These are phyloP conservation scores for Yamadazyma spencermartinsiae DNA, from an alignment of 1,139 yeast genomes.

Conservation along the genomic window DNA sequence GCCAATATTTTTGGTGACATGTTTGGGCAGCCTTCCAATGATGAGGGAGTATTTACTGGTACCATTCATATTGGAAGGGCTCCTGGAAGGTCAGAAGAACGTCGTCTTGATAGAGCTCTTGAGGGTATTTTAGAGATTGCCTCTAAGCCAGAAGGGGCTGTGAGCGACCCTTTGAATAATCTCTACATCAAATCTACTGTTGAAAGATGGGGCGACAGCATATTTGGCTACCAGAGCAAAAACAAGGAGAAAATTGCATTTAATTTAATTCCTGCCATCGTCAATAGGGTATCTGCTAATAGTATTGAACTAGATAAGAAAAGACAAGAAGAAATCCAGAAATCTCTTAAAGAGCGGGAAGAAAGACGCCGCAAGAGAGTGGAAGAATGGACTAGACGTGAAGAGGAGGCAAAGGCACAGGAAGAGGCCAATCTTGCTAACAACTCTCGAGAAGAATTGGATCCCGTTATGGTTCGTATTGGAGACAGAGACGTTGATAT, in stretches of 20 bases:
- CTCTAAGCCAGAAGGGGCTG: conserved; percentile 11
- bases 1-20: conserved; percentile 22
- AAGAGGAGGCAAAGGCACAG: conserved; percentile 35
- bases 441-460: conserved; percentile 16
- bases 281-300: conserved; percentile 53
- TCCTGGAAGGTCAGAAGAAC: conserved; percentile 10
- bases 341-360: conserved; percentile 35
- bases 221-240: conserved; percentile 49
- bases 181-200: conserved; percentile 54
- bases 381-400: conserved; percentile 36
- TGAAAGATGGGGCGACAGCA: conserved; percentile 71
- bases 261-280: conserved; percentile 51
- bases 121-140: conserved; percentile 26
- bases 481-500: conserved; percentile 84
- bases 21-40: conserved; percentile 11
- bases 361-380: conserved; percentile 22
- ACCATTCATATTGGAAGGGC: conserved; percentile 17
- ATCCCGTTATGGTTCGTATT: conserved; percentile 69
- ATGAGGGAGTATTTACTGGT: conserved; percentile 20
- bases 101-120: conserved; percentile 27
- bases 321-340: conserved; percentile 27
- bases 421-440: conserved; percentile 30
- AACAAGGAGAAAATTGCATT: conserved; percentile 39
- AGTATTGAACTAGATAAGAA: conserved; percentile 39
- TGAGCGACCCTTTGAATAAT: conserved; percentile 19